Evolutionary conservation across 768 basidiomycete species (phyloP), one percentile per base, ranked within the genome.

Genomic region (Solioccasus polychromus): DNA sequence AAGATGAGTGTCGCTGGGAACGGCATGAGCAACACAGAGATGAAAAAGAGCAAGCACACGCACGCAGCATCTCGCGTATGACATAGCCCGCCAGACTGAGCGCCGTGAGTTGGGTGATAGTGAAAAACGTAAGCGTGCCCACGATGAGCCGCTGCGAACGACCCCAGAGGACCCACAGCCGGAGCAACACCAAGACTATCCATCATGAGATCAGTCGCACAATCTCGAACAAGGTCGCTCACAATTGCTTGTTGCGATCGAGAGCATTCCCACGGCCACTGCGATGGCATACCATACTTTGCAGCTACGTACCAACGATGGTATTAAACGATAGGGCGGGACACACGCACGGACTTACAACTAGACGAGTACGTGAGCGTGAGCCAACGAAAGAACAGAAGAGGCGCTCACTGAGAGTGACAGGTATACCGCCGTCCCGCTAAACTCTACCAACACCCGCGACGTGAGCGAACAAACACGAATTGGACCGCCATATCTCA

Each of bases 121-220:
- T 15, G 22, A 61, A 72, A 24, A 64, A 51, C 12, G 31, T 17
- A 3, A 71, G 41, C 1, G 68, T 71, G 34, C 30, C 44, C 17
- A 62, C 18, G 36, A 71, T 56, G 20, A 72, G 35, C 5, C 48
- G 45, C n/a, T 52, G 58, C 1, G 25, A 29, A 10, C 62, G 57
- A 30, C 59, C 62, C 57, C 71, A 71, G 5, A 71, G 50, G 19
- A 67, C 52, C 72, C 72, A 73, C 8, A 72, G 23, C 2, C 68
- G 66, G n/a, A 72, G 54, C 28, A 73, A 51, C 10, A 73, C 55
- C 18, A 72, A 59, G 47, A 71, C 72, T 72, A 25, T 31, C 19
- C 32, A 34, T 5, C 30, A 11, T 34, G 3, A 17, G 6, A 18
- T 34, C 12, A 34, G 32, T 18, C 23, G 10, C 7, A 23, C 3